Evolutionary conservation across 73 alveolate genomes (phyloP).

Genomic region (Loxodes magnus): DNA sequence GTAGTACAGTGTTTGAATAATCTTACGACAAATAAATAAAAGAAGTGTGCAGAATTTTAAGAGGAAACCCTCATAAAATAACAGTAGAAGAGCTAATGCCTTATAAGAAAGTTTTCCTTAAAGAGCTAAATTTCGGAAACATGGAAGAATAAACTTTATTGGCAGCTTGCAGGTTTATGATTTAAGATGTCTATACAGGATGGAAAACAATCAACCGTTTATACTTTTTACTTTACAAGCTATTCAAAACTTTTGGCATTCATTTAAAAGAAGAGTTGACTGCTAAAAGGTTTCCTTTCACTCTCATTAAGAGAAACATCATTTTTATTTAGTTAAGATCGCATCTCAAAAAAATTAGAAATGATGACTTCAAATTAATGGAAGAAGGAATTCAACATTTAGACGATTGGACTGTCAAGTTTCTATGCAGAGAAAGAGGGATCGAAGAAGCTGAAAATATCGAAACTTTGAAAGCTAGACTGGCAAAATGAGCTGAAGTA

Average conservation of each 20-base stretch:
- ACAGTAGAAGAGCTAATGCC: neutral
- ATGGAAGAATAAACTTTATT: neutral
- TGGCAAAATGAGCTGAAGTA: no score
- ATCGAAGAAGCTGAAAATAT: no score
- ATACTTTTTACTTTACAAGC: neutral
- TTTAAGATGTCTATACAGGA: slow-evolving; percentile 8
- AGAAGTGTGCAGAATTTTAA: neutral
- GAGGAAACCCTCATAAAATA: neutral
- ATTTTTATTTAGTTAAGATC: neutral
- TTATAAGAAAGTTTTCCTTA: neutral
- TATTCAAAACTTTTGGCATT: neutral
- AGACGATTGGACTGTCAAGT: neutral
- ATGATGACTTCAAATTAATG: neutral
- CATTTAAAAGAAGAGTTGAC: neutral
- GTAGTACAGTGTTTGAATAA: no score
- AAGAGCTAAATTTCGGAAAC: neutral
- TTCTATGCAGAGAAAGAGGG: slow-evolving; percentile 6
- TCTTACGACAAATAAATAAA: no score
- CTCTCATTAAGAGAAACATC: neutral
- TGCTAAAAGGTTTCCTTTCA: neutral
- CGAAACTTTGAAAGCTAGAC: no score
- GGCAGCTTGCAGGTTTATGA: neutral
- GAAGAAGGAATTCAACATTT: neutral
- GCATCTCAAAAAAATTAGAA: neutral
- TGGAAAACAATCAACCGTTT: neutral